Base-by-base conservation (phyloP, 2,329 filamentous ascomycete species). In the Fusarium sp. region DNA sequence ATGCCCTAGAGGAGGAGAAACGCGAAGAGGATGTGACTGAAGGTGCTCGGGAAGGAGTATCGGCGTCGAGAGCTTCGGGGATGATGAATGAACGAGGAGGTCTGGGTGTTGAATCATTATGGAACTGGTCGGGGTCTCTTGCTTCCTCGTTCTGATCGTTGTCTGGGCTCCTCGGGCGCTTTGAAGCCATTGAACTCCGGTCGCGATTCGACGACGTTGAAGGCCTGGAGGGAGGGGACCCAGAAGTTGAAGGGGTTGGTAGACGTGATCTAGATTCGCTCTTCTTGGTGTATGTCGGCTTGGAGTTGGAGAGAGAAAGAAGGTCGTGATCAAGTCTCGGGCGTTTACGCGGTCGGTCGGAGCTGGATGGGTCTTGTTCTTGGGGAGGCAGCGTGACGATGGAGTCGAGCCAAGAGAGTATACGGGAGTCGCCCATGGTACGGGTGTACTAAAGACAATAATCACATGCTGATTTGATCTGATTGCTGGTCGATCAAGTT, bases 351-450 rank as follows among this genome's bases (percentile, higher is more conserved):
- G n/a, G 54, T 57, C 52, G 52, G 20, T 57, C 52, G 52, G 52
- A 57, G 31, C 52, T 37, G 8, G 52, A 37, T 57, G 11, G 11
- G 31, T 57, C 31, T 37, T 37, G 52, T 18, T 57, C 13, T 37
- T 24, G 11, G 13, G 34, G 13, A 38, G 54, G 31, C 9, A 38
- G 54, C 16, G 34, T 13, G 54, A 79, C 9, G 70, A 79, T 20
- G 80, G 82, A 22, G 71, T 78, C 13, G 74, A 40, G 66, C 57
- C 66, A 74, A 62, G 37, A 35, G 6, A 38, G 20, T 27, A 58
- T 40, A 29, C 20, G 34, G 34, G 34, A 24, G 34, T 58, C 5
- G 22, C 34, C 13, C 54, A 58, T 58, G 35, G 20, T 58, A 11
- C 10, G 34, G 4, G 20, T 20, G 31, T 18, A 7, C 31, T 24